These are phyloP conservation scores for Globisporangium spiculum DNA, from an alignment of 352 stramenopile species.

Conservation along the genomic window DNA sequence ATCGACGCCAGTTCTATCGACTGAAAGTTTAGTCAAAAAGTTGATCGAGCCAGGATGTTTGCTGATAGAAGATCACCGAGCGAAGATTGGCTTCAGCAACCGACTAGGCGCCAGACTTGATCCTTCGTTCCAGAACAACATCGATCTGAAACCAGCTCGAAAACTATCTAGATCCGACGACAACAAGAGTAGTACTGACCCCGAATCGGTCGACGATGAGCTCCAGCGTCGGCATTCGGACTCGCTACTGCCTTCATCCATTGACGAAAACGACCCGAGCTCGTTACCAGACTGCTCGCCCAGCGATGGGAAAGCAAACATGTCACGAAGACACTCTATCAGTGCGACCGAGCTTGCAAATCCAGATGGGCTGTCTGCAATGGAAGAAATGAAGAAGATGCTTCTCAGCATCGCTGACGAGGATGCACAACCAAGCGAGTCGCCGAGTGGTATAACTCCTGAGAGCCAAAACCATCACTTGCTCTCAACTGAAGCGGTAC, in stretches of 20 bases:
- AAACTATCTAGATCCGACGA: neutral
- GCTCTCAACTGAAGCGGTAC: neutral
- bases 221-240: slow-evolving; percentile 11
- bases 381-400: slow-evolving; percentile 9
- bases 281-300: neutral
- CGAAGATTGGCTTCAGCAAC: neutral
- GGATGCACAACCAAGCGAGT: neutral
- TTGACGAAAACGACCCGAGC: neutral
- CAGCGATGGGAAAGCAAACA: neutral
- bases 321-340: slow-evolving; percentile 6
- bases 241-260: neutral
- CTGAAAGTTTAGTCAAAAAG: slow-evolving; percentile 20
- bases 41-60: slow-evolving; percentile 37
- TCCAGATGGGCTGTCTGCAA: slow-evolving; percentile 1
- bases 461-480: neutral
- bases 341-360: neutral
- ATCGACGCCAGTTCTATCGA: slow-evolving; percentile 32
- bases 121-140: neutral
- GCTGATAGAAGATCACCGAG: slow-evolving; percentile 30
- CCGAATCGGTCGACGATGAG: slow-evolving; percentile 1
- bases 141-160: neutral
- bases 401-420: neutral
- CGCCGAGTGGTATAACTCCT: neutral
- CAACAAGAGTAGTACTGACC: neutral
- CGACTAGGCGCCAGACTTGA: neutral